A percentile compares a stretch with the other conserved stretches of the same genome.
These are phyloP conservation scores for Xylaria hypoxylon DNA, from an alignment of 2,329 filamentous ascomycete species.

Conservation along the genomic window DNA sequence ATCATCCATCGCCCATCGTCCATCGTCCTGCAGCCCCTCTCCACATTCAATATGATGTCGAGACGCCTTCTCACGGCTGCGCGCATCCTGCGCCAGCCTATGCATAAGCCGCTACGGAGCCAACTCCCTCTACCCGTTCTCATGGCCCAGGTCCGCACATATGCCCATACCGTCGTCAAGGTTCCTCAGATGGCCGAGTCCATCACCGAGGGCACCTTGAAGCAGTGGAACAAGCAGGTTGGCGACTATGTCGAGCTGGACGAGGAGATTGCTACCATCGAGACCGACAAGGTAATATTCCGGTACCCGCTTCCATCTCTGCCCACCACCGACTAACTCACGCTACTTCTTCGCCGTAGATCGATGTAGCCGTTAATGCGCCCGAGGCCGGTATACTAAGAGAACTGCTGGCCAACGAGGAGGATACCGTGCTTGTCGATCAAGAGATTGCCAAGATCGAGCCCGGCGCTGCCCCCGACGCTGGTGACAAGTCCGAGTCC, in stretches of 20 bases:
- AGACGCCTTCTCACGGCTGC: constrained; percentile 55
- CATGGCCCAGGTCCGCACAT: constrained; percentile 69
- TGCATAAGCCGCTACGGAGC: constrained; percentile 58
- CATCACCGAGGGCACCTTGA: constrained; percentile 95
- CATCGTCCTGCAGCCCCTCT: not conserved
- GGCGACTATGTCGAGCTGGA: constrained; percentile 95
- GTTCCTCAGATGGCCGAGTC: constrained; percentile 99
- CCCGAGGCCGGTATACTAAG: constrained; percentile 91
- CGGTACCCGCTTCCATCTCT: not conserved
- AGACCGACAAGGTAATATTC: constrained; percentile 88
- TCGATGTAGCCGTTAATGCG: constrained; percentile 96
- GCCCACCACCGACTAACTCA: constrained; percentile 22
- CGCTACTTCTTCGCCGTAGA: constrained; percentile 63
- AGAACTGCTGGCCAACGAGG: constrained; percentile 90
- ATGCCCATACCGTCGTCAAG: constrained; percentile 88
- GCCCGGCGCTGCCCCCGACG: constrained; percentile 73
- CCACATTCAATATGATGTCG: constrained; percentile 48
- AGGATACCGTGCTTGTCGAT: constrained; percentile 94
- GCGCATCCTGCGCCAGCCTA: constrained; percentile 54
- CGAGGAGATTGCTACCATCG: constrained; percentile 98
- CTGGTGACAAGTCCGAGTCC: constrained; percentile 67
- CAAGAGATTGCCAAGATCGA: constrained; percentile 92
- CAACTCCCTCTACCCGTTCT: constrained; percentile 60
- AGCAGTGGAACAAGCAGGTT: constrained; percentile 92
- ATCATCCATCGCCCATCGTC: no score